phyloP scores from a whole-genome alignment of 441 rosid species.

The Pelargonium australe region DNA sequence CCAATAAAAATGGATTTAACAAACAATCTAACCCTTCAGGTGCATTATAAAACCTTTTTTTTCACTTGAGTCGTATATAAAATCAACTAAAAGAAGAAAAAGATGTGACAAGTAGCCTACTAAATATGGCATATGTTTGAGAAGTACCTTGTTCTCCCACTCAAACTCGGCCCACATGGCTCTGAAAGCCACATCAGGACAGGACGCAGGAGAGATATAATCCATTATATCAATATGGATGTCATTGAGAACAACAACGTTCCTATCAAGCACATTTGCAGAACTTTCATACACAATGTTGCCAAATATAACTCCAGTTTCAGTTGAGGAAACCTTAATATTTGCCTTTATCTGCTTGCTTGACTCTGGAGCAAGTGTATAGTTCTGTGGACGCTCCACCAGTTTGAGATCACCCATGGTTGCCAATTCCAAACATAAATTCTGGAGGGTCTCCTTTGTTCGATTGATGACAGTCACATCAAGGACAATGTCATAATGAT shows the following conservation, averaged over 20 bases:
- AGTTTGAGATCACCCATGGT: conserved; percentile 95
- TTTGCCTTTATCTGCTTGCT: conserved; percentile 90
- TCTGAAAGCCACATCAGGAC: conserved; percentile 75
- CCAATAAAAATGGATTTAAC: not conserved
- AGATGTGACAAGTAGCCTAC: too few species aligned
- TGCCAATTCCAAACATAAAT: conserved; percentile 82
- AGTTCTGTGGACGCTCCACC: conserved; percentile 88
- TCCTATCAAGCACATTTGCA: conserved; percentile 67
- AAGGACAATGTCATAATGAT: conserved; percentile 88
- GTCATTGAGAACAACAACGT: conserved; percentile 81
- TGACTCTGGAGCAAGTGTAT: conserved; percentile 88
- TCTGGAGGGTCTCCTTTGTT: conserved; percentile 87
- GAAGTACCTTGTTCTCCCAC: conserved; percentile 90
- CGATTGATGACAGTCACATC: conserved; percentile 80
- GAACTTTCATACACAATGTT: conserved; percentile 87
- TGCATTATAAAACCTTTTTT: not conserved
- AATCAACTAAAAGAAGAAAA: too few species aligned
- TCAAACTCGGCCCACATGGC: conserved; percentile 99
- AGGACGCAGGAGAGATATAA: conserved; percentile 82
- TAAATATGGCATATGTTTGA: too few species aligned
- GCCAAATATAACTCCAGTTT: conserved; percentile 90
- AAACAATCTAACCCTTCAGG: not conserved
- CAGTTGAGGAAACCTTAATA: conserved; percentile 95
- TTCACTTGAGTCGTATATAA: not conserved
- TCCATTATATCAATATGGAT: conserved; percentile 96